phyloP scores from a whole-genome alignment of 345 rosid species.

The Litchi chinensis region DNA sequence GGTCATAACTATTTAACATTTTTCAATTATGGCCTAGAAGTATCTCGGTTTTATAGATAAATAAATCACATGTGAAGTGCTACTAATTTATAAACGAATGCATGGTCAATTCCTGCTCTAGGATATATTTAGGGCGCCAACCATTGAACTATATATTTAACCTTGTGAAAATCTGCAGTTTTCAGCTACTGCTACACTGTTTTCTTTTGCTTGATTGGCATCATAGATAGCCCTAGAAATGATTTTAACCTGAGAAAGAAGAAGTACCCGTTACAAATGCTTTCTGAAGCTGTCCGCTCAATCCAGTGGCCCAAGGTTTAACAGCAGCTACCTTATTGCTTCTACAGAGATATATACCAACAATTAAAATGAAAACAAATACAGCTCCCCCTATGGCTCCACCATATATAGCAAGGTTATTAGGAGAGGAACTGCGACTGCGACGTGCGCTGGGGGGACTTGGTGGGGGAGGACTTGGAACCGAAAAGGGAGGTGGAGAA shows the following conservation, averaged over 20 bases:
- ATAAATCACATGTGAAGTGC: background rate
- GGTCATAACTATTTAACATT: background rate
- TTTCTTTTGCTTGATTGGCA: constrained; percentile 17
- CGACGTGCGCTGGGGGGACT: background rate
- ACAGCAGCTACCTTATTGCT: constrained; percentile 58
- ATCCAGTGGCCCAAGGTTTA: constrained; percentile 93
- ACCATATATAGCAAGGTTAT: constrained; percentile 25
- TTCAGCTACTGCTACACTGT: constrained; percentile 9
- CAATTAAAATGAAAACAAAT: constrained; percentile 37
- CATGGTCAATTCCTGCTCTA: background rate
- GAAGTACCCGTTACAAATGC: constrained; percentile 77
- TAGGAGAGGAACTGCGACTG: constrained; percentile 15
- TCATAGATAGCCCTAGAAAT: constrained; percentile 18
- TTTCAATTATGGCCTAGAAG: background rate
- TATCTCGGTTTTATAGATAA: background rate
- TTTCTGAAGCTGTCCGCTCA: constrained; percentile 92
- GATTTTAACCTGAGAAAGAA: constrained; percentile 15
- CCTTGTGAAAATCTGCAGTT: constrained; percentile 14
- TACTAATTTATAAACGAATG: too few species aligned
- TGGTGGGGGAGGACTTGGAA: background rate
- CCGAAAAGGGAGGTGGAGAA: constrained; percentile 19
- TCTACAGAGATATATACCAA: constrained; percentile 41
- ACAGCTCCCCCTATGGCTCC: constrained; percentile 43
- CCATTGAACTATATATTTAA: background rate
- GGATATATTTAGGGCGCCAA: constrained; percentile 2